Base-by-base conservation (phyloP, 495 filamentous ascomycete species). In the Xylaria sp. region DNA sequence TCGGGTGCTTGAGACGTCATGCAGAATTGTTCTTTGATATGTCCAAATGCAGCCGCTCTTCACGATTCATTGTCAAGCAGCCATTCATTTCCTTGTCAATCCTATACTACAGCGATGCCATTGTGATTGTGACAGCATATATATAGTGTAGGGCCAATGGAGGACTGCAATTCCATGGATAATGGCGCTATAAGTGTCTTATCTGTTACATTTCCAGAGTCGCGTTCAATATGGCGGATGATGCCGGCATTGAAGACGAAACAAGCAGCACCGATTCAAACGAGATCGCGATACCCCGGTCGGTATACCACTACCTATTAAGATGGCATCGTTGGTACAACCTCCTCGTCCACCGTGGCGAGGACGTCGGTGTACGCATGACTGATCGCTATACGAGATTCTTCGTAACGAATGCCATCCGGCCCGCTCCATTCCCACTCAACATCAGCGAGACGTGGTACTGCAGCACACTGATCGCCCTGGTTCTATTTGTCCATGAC, bases 341-440 rank as follows among this genome's bases (percentile, higher is more conserved):
- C 19, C 57, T 75, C 53, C 66, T 77, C 26, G 65, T 77, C 55
- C 65, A 76, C 52, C 73, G 70, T 17, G 33, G 52, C 19, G 61
- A n/a, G 26, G 33, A 43, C 6, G 8, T 71, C 5, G 3, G 6
- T 12, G 65, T 61, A 26, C 24, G 43, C 29, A 6, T 15, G 0
- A 26, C 52, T 6, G 31, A 43, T 7, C 21, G 19, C 7, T 73
- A 70, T 41, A 57, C 65, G 0, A 4, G 12, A 3, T 53, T 50
- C 11, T 41, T 44, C 24, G 71, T 71, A 58, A 70, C 26, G 11
- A 15, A 68, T 24, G 57, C 50, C 12, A 4, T 19, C 15, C 52
- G 62, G 41, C 29, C 66, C 15, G 46, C 72, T 21, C 74, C 74
- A 7, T 78, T 76, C 68, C 76, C 74, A 0, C 71, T 73, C 5